Evolutionary conservation across 2,329 filamentous ascomycete genomes (phyloP), one percentile per base, ranked within the genome.

Genomic region (Pleoardoris graminearum): DNA sequence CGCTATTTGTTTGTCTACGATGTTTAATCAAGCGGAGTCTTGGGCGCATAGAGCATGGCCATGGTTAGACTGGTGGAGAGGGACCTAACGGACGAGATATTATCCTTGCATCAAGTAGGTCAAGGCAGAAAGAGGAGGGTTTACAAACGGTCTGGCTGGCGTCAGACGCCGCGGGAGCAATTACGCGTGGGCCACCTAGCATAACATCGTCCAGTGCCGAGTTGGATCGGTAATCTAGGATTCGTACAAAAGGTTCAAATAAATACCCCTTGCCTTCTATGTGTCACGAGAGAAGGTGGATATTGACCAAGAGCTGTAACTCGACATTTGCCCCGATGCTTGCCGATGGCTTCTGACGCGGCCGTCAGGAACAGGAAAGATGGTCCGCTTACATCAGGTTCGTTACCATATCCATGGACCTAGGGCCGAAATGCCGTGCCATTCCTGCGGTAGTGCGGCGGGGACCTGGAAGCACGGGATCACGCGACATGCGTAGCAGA

Each of bases 21-120:
- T 19, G 27, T 16, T 27, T 7, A 17, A 23, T 10, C 25, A 5
- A 5, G 21, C 14, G 39, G 41, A 32, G 36, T 48, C 36, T 16
- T 29, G 36, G 27, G 22, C n/a, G 35, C 46, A 48, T 48, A 48
- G 36, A 48, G 33, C 10, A 32, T 17, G 46, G 19, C 29, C 21
- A 21, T 41, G 14, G 29, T 41, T 33, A 48, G 36, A 33, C 21
- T 1, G 36, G 1, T 32, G 7, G 23, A 16, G 22, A 7, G 29
- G 4, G 16, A 17, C 22, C n/a, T 17, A 27, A 27, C 6, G 5
- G 25, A 5, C 10, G 25, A 27, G 25, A 27, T n/a, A n/a, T n/a
- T n/a, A n/a, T n/a, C n/a, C n/a, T n/a, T n/a, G n/a, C n/a, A 14
- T 29, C 39, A 21, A 23, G 8, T 29, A 29, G 30, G 12, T 35